These are phyloP conservation scores for Penicillium odoratum DNA, from an alignment of 495 filamentous ascomycete species.

Conservation along the genomic window DNA sequence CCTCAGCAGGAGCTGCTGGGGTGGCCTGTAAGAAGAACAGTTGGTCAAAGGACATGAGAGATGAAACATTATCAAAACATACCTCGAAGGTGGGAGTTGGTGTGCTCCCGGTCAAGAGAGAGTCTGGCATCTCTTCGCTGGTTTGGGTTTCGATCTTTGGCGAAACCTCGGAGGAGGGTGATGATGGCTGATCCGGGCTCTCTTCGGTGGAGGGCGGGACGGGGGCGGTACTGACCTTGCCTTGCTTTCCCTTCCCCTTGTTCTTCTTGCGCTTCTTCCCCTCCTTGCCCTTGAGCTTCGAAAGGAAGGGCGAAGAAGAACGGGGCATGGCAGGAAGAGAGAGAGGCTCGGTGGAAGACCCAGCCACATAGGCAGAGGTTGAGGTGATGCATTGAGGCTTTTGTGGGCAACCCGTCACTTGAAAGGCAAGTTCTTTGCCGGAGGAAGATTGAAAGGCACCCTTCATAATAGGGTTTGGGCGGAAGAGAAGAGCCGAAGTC, in stretches of 20 bases:
- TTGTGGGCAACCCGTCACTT: too few species aligned
- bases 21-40: not conserved
- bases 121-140: not conserved
- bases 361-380: not conserved
- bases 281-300: constrained; percentile 9
- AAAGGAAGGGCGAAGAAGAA: not conserved
- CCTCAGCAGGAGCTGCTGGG: not conserved
- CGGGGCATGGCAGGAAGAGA: not conserved
- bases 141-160: not conserved
- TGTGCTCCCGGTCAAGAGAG: not conserved
- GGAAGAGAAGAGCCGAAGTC: too few species aligned
- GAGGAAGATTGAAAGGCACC: too few species aligned
- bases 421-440: too few species aligned
- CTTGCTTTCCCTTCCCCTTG: constrained; percentile 9
- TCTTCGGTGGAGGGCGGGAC: not conserved
- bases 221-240: not conserved
- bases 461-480: too few species aligned
- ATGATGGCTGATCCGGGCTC: not conserved
- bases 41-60: not conserved
- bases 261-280: constrained; percentile 17
- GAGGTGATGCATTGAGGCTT: not conserved
- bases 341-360: not conserved
- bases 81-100: not conserved
- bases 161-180: not conserved
- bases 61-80: not conserved